Evolutionary conservation across 2,329 filamentous ascomycete species (phyloP).

Genomic region (Aspergillus tubingensis): DNA sequence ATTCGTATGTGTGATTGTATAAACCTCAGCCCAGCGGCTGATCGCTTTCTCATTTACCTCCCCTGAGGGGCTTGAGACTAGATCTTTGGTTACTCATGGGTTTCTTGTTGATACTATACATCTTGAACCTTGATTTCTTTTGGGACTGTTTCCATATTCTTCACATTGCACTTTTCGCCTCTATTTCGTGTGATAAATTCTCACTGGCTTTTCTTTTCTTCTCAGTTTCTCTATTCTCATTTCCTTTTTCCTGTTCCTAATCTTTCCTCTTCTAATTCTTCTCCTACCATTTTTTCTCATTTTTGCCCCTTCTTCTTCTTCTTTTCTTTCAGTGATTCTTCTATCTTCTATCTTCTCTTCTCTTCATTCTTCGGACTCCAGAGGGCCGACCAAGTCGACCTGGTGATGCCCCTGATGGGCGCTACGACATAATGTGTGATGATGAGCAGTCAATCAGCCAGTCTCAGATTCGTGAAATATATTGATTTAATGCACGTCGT

Average conservation of each 20-base stretch:
- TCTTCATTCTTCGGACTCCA: constrained; percentile 9
- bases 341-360: constrained; percentile 11
- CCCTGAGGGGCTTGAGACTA: background rate
- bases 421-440: constrained; percentile 28
- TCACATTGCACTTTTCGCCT: background rate
- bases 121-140: background rate
- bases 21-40: background rate
- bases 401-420: constrained; percentile 11
- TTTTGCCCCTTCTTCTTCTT: constrained; percentile 1
- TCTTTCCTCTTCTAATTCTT: constrained; percentile 5
- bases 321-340: constrained; percentile 4
- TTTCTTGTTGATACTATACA: constrained; percentile 9
- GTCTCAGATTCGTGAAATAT: constrained; percentile 21
- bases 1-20: constrained; percentile 40
- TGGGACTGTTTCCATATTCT: constrained; percentile 3
- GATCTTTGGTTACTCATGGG: background rate
- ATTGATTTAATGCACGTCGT: constrained; percentile 18
- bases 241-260: constrained; percentile 5
- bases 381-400: constrained; percentile 10
- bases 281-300: constrained; percentile 10
- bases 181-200: background rate
- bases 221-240: constrained; percentile 11
- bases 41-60: constrained; percentile 2
- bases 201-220: constrained; percentile 10
- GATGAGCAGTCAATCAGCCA: constrained; percentile 21